Base-by-base conservation (phyloP, 2,329 filamentous ascomycete species). In the Laburnicola sp. region DNA sequence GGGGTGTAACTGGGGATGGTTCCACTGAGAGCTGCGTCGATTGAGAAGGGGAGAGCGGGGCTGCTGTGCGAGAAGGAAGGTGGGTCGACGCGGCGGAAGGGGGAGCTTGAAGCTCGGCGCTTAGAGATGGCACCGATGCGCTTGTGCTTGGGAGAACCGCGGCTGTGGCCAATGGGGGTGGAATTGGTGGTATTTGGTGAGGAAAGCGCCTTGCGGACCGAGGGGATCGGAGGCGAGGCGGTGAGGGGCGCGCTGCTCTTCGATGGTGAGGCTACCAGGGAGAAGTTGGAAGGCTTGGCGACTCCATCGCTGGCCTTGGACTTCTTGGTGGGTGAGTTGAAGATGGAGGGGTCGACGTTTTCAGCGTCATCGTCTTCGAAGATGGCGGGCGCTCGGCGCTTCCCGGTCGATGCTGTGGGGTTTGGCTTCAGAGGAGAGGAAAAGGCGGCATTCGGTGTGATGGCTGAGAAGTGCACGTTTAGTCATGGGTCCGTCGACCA, bases 1-100 rank as follows among this genome's bases (percentile, higher is more conserved):
- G 78, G 75, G 3, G 75, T 75, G 70, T 86, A 87, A 55, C 79
- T 79, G 4, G 86, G 77, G 47, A 92, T 84, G 26, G 88, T 91
- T 43, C 88, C 88, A 69, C 84, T 88, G 57, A 95, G 82, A 3
- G 91, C 92, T 23, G 89, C 88, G 68, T 94, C 88, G 53, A 96
- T 85, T 46, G 88, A 92, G 74, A 96, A 95, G 0, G 90, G 89
- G 3, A 87, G 70, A 4, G 64, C 64, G 6, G 72, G 68, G 28
- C 74, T 75, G 50, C 75, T 68, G 47, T 77, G 54, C 3, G 75
- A 73, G 69, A 86, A 86, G 10, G 81, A 74, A 1, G 88, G 86
- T 1, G 88, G 86, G 59, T 93, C 87, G 48, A 92, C 78, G 40
- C 90, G 88, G 38, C 82, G 78, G 71, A 86, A 85, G 4, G 83